Percentiles rank a stretch among this genome's conserved stretches.
phyloP scores from a whole-genome alignment of 768 basidiomycete species.

The Postia placenta region DNA sequence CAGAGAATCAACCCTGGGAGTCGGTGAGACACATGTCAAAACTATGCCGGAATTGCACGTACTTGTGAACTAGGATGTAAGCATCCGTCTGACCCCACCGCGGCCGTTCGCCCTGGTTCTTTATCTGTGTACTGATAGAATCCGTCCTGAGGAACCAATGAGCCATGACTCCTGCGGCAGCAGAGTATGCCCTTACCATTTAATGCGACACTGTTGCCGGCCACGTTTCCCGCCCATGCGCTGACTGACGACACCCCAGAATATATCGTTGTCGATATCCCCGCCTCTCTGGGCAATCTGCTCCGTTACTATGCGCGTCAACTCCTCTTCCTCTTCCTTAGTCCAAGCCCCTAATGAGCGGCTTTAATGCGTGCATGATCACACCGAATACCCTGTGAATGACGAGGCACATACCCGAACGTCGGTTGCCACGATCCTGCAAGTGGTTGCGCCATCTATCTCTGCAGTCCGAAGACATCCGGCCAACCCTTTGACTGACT shows the following conservation, averaged over 20 bases:
- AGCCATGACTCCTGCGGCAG: background rate
- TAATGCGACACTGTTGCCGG: slow-evolving; percentile 81
- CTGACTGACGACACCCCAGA: slow-evolving; percentile 74
- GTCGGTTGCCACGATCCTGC: slow-evolving; percentile 56
- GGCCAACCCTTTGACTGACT: slow-evolving; percentile 61
- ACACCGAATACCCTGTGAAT: background rate
- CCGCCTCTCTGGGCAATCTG: slow-evolving; percentile 71
- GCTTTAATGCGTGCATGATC: background rate
- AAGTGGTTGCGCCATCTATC: slow-evolving; percentile 86
- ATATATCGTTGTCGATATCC: slow-evolving; percentile 69
- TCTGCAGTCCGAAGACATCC: slow-evolving; percentile 76
- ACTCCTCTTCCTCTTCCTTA: slow-evolving; percentile 70
- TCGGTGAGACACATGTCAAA: too few species aligned
- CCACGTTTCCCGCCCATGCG: slow-evolving; percentile 72
- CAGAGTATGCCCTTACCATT: slow-evolving; percentile 50
- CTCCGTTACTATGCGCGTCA: slow-evolving; percentile 68
- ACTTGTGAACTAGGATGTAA: slow-evolving; percentile 81
- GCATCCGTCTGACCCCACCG: slow-evolving; percentile 76
- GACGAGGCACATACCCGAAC: slow-evolving; percentile 36
- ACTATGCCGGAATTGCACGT: too few species aligned
- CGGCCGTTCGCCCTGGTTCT: slow-evolving; percentile 63
- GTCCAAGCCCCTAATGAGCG: slow-evolving; percentile 58
- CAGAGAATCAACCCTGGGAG: slow-evolving; percentile 60
- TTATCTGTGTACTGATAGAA: slow-evolving; percentile 62
- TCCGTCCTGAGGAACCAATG: slow-evolving; percentile 53